Evolutionary conservation across 2,329 filamentous ascomycete species (phyloP), one percentile per base, ranked within the genome.

Genomic region (Annulohypoxylon truncatum): DNA sequence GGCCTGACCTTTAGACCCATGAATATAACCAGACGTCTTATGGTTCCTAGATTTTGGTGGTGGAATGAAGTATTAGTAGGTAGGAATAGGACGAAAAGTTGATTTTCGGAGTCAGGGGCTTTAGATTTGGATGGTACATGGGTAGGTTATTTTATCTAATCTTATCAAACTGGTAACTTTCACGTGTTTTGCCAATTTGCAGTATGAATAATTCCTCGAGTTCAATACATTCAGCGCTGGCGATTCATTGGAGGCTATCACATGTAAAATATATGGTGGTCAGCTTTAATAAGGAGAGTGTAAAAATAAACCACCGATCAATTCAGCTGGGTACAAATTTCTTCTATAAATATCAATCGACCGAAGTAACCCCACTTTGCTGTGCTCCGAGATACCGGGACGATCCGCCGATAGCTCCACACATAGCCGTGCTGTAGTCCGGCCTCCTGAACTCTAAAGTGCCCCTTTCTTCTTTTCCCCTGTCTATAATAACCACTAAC

Each of bases 351-450:
- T 38, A 20, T 10, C 20, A 40, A 15, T 53, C 18, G 22, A 38
- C 22, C 18, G 13, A 24, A 29, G 29, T 35, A 3, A 35, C 22
- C 51, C 51, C 51, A 29, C 51, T 42, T 38, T n/a, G n/a, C 48
- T 3, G 5, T n/a, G 6, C 24, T 18, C 53, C 55, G 44, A 24
- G 12, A 3, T 18, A 22, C 33, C 40, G 44, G 46, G 20, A 6
- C 22, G 15, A 31, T 38, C 31, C 44, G 44, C 28, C 24, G 26
- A 12, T 29, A 12, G 55, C 55, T 26, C 55, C 55, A 59, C 15
- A 59, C n/a, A 59, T 51, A 56, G 38, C 52, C 52, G 52, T 46
- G 52, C 44, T 40, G 24, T 50, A 42, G 20, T 50, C 46, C 31
- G 24, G 26, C 38, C 18, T 20, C 6, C 7, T 42, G 6, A 42